Evolutionary conservation across 208 protist genomes (phyloP), one percentile per base, ranked within the genome.

Genomic region (Leishmania lainsoni): DNA sequence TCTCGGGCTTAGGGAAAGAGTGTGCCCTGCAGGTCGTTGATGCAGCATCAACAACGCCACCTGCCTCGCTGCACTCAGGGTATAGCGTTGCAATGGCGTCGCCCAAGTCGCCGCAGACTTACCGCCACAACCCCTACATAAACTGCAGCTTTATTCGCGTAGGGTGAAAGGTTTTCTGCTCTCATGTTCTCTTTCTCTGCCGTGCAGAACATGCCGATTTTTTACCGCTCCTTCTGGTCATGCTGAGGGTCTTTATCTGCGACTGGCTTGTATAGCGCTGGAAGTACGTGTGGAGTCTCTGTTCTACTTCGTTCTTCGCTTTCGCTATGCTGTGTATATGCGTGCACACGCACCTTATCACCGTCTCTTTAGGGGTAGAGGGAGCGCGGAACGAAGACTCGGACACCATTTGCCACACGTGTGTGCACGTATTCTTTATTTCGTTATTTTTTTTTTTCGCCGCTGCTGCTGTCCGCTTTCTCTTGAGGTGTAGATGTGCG

Each of bases 61-160:
- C 72, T 0, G 17, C n/a, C 9, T 61, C 51, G 22, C 49, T 76
- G 49, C 51, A 17, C 17, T 29, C 22, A 54, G 12, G n/a, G 1
- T 16, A n/a, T 49, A 61, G 48, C 49, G 26, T 45, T 32, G 22
- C 52, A 45, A 49, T 39, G 54, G 22, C 54, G 17, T 2, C 73
- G 35, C 54, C 52, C 2, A 77, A 65, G 73, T 9, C 5, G 48
- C 73, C 32, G 52, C 73, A 49, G 10, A 65, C 73, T 0, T 77
- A 77, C 32, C 73, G 73, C 20, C 73, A 77, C 73, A 77, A 77
- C 73, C 73, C 73, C 9, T 77, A 77, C 56, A 49, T 17, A 6
- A 77, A 65, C 54, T 77, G 73, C 73, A 49, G 35, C 73, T 77
- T 77, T 58, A 48, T 77, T n/a, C 48, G 73, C 56, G 73, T 65